phyloP scores from a whole-genome alignment of 805 yeast genomes.

The Candida incommunis region DNA sequence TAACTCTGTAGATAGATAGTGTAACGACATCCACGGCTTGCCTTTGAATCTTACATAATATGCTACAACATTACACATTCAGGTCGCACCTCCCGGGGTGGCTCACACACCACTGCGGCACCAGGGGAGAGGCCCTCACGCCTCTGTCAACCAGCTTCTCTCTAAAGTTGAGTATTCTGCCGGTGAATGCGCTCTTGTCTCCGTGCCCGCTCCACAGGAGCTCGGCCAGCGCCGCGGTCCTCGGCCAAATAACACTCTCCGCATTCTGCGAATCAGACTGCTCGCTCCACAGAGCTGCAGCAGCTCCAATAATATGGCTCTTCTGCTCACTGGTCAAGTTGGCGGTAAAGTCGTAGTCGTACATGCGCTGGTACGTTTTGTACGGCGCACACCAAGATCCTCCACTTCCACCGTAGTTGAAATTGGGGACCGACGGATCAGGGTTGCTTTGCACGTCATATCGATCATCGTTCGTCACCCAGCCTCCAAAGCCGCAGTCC shows the following conservation, averaged over 20 bases:
- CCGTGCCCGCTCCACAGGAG: conserved; percentile 25
- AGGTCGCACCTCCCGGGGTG: conserved; percentile 28
- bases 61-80: background rate
- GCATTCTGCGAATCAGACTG: conserved; percentile 23
- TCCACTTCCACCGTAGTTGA: conserved; percentile 21
- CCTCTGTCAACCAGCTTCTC: conserved; percentile 27
- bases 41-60: too few relatives aligned
- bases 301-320: conserved; percentile 25
- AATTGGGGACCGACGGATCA: conserved; percentile 12
- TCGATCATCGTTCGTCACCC: conserved; percentile 24
- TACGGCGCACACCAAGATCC: conserved; percentile 32
- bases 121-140: conserved; percentile 22
- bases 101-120: conserved; percentile 24
- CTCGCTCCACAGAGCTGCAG: conserved; percentile 28
- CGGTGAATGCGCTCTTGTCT: conserved; percentile 22
- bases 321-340: conserved; percentile 21
- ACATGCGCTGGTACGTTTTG: conserved; percentile 31
- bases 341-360: conserved; percentile 23
- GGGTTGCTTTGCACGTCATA: conserved; percentile 16
- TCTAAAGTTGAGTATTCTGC: conserved; percentile 26
- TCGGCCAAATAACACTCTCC: conserved; percentile 25
- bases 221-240: conserved; percentile 30
- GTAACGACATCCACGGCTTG: background rate
- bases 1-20: conserved; percentile 12
- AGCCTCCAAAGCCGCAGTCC: conserved; percentile 30